phyloP scores from a whole-genome alignment of 306 rosid species.

The Prunus mume region DNA sequence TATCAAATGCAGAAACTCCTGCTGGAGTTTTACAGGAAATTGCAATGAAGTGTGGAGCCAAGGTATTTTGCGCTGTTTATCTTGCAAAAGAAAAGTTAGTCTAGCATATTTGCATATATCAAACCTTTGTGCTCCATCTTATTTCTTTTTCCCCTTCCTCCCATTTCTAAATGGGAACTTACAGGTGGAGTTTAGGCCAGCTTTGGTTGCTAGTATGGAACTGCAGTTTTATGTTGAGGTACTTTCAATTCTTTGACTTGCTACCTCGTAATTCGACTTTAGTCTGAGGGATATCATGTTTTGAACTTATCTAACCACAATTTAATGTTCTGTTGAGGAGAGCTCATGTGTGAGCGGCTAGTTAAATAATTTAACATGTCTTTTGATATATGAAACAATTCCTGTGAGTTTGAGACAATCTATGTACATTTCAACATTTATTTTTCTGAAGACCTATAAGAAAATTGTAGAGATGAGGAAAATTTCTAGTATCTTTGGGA shows the following conservation, averaged over 20 bases:
- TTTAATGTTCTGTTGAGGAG: background rate
- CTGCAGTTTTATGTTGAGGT: conserved; percentile 89
- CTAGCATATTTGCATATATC: conserved; percentile 12
- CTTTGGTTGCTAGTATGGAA: conserved; percentile 61
- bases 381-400: background rate
- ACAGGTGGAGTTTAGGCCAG: conserved; percentile 77
- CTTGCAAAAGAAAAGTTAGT: conserved; percentile 15
- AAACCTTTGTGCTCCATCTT: background rate
- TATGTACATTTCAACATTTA: background rate
- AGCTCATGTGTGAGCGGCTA: background rate
- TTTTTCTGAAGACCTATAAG: background rate
- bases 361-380: background rate
- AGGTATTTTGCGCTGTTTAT: conserved; percentile 44
- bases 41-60: conserved; percentile 91
- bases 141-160: conserved; percentile 6
- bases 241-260: conserved; percentile 14
- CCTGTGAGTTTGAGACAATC: background rate
- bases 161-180: conserved; percentile 18
- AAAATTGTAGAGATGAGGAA: background rate
- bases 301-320: background rate
- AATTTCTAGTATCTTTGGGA: background rate
- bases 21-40: conserved; percentile 69
- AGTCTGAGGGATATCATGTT: conserved; percentile 7
- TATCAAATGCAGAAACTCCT: conserved; percentile 56
- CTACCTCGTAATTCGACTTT: conserved; percentile 15